A percentile compares a stretch with the other conserved stretches of the same genome.
phyloP scores from a whole-genome alignment of 331 rosid genomes.

The Pyracantha coccinea region DNA sequence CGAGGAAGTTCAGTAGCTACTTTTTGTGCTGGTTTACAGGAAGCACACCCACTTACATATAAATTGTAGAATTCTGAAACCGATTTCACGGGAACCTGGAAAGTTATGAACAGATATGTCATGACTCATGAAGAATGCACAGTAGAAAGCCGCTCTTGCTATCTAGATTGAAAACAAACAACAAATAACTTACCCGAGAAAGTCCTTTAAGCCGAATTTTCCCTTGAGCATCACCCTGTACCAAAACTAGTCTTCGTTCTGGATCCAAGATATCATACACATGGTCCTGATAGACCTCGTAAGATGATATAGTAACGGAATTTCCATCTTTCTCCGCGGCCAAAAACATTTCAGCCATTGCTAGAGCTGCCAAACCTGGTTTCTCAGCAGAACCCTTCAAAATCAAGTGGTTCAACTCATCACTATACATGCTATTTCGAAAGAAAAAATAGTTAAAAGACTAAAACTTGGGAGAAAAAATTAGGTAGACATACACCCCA shows the following conservation, averaged over 20 bases:
- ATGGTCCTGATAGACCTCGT: constrained; percentile 73
- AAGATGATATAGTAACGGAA: constrained; percentile 49
- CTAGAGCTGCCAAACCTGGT: constrained; percentile 66
- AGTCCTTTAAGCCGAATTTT: constrained; percentile 82
- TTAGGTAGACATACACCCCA: constrained; percentile 8
- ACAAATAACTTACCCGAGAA: constrained; percentile 37
- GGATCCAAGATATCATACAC: constrained; percentile 64
- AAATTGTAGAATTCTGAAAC: constrained; percentile 51
- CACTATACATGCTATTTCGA: no score
- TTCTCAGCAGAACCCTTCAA: constrained; percentile 69
- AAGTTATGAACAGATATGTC: not conserved
- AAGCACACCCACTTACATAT: constrained; percentile 33
- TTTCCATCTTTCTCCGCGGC: constrained; percentile 43
- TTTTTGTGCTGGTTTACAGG: constrained; percentile 37
- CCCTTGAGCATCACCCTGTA: constrained; percentile 58
- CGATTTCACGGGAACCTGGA: constrained; percentile 65
- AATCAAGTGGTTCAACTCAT: constrained; percentile 1
- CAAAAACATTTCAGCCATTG: constrained; percentile 49
- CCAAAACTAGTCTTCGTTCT: constrained; percentile 43
- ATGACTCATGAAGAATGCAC: constrained; percentile 2
- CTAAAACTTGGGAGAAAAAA: no score
- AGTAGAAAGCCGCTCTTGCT: not conserved
- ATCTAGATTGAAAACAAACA: not conserved
- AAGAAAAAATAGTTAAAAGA: no score
- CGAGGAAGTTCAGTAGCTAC: constrained; percentile 37